These are phyloP conservation scores for Trifolium subterraneum DNA, from an alignment of 306 rosid genomes.

Conservation along the genomic window DNA sequence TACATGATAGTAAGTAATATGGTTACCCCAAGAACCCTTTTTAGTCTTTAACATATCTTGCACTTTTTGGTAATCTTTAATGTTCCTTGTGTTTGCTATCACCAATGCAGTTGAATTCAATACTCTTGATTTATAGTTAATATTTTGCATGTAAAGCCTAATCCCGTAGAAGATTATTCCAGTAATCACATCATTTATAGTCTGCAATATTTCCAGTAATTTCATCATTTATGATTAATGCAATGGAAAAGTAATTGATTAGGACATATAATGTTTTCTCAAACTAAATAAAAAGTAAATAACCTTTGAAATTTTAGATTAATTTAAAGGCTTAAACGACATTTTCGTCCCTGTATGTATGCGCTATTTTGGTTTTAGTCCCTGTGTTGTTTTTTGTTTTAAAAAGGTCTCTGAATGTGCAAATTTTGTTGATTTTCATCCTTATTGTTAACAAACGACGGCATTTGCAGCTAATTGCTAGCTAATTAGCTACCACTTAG, in stretches of 20 bases:
- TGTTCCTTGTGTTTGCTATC: conserved; percentile 16
- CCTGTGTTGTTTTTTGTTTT: no score
- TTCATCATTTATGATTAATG: conserved; percentile 25
- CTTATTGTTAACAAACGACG: no score
- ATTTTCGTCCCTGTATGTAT: no score
- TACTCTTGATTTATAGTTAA: conserved; percentile 20
- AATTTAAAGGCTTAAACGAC: no score
- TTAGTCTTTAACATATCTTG: conserved; percentile 33
- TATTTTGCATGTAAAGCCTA: conserved; percentile 33
- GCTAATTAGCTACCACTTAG: no score
- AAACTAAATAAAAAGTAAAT: neutral
- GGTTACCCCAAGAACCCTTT: conserved; percentile 37
- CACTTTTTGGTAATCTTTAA: conserved; percentile 6
- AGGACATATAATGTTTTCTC: no score
- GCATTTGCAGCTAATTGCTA: no score
- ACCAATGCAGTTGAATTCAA: conserved; percentile 17
- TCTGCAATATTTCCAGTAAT: conserved; percentile 36
- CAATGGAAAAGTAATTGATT: no score
- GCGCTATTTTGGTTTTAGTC: no score
- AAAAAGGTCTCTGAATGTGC: no score
- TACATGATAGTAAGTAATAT: neutral
- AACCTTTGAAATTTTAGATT: neutral
- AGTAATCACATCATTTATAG: conserved; percentile 32
- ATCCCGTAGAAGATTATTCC: conserved; percentile 37
- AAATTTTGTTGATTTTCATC: no score